Evolutionary conservation across 352 stramenopile genomes (phyloP).

Genomic region (Blastocystis sp.): DNA sequence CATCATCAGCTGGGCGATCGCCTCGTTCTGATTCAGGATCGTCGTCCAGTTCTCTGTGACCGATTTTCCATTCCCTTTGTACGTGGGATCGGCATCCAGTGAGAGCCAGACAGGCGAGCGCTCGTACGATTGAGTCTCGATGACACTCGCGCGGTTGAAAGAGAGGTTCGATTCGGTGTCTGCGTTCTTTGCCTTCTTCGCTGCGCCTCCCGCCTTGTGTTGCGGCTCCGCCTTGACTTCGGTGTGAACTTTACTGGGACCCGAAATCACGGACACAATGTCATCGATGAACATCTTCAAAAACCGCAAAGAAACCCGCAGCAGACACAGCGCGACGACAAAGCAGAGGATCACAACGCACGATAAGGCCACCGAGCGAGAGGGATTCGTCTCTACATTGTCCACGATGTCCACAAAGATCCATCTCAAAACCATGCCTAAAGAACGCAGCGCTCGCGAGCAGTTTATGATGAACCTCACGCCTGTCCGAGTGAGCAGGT

Average conservation of each 20-base stretch:
- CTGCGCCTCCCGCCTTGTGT: not conserved
- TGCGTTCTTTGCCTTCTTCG: not conserved
- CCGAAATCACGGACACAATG: not conserved
- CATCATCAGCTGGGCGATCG: not conserved
- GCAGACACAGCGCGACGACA: not conserved
- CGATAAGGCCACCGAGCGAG: not conserved
- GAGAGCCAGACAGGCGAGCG: not conserved
- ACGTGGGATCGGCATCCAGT: not conserved
- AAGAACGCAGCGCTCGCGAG: not conserved
- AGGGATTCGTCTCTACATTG: not conserved
- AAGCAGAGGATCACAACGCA: not conserved
- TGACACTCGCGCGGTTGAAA: not conserved
- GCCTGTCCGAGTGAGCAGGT: not conserved
- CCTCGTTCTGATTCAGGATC: not conserved
- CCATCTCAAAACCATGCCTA: not conserved
- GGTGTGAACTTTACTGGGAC: not conserved
- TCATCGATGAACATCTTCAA: not conserved
- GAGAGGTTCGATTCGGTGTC: not conserved
- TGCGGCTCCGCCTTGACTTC: not conserved
- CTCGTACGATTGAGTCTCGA: not conserved
- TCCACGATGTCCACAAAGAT: not conserved
- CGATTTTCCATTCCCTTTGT: not conserved
- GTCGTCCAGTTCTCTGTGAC: not conserved
- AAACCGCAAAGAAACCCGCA: not conserved
- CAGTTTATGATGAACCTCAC: not conserved